Base-by-base conservation (phyloP, 163 green algal species). In the Chlorella variabilis region DNA sequence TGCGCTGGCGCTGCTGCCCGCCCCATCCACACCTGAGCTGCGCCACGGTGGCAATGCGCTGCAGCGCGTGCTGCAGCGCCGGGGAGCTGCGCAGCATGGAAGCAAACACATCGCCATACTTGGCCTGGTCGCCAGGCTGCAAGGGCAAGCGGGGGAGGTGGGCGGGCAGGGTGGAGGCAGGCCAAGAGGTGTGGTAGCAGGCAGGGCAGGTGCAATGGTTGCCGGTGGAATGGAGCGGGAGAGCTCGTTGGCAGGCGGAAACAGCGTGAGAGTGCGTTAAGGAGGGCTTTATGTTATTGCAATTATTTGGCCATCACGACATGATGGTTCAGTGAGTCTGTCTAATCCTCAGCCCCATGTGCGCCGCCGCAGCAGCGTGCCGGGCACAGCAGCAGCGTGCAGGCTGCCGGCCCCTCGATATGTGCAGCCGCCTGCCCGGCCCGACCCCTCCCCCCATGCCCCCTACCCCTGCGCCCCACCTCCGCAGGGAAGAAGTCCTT, bases 21-120 rank as follows among this genome's bases (percentile, higher is more conserved):
- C n/a, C n/a, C n/a, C n/a, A n/a, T n/a, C n/a, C n/a, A n/a, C 36
- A 34, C 71, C 58, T 34, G 36, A 93, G 80, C 81, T 98, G 94
- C 11, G 91, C 94, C 1, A 98, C 88, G 34, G 95, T 98, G 69
- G 89, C 93, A 7, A 98, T 76, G 18, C 82, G 82, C 80, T 96
- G 88, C 75, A 98, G 90, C 4, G 91, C 91, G n/a, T 87, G 31
- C 17, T 49, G 76, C 66, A 98, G 90, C 27, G 89, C 70, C 0
- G 85, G 88, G 1, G 88, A 95, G 39, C 78, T 78, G 38, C 84
- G 58, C 67, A 92, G 81, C 76, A 91, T 85, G 41, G 65, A 63
- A 1, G 25, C 79, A 76, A 92, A 90, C 6, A 75, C 66, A 23
- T 54, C n/a, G 29, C 78, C 66, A 15, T 84, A 81, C 51, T 69